A percentile compares a stretch with the other conserved stretches of the same genome.
These are phyloP conservation scores for Exophiala sideris DNA, from an alignment of 2,329 filamentous ascomycete genomes.

Conservation along the genomic window DNA sequence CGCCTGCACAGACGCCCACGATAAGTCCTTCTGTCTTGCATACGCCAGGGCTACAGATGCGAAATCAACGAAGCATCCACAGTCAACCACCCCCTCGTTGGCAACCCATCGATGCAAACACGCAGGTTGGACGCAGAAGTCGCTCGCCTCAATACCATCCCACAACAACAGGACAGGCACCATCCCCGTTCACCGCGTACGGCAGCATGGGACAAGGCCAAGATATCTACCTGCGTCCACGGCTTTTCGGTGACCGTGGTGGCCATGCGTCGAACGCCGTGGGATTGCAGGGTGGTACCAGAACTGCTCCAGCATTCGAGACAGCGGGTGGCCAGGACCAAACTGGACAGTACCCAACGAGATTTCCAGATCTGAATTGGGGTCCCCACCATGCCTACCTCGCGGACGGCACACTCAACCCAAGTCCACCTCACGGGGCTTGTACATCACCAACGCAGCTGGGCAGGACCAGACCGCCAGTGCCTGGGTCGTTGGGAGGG, in stretches of 20 bases:
- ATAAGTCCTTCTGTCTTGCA: too few relatives aligned
- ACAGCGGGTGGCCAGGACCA: too few relatives aligned
- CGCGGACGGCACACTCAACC: not conserved
- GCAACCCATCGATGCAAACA: not conserved
- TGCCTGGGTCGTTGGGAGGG: not conserved
- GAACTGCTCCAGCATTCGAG: too few relatives aligned
- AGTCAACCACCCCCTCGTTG: not conserved
- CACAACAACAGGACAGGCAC: too few relatives aligned
- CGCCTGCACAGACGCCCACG: too few relatives aligned
- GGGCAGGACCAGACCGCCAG: not conserved
- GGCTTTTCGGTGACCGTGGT: not conserved
- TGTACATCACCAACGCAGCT: not conserved
- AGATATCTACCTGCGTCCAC: not conserved
- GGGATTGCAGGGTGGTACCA: not conserved
- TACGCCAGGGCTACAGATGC: not conserved
- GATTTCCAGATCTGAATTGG: conserved; percentile 1
- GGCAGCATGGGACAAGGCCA: not conserved
- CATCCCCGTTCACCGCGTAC: too few relatives aligned
- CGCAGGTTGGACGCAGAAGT: not conserved
- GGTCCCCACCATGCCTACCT: not conserved
- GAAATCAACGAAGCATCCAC: not conserved
- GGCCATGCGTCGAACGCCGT: not conserved
- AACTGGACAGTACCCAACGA: not conserved
- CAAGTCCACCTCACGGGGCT: conserved; percentile 3
- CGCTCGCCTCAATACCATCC: not conserved